Percentiles rank a stretch among this genome's conserved stretches.
Evolutionary conservation across 805 yeast genomes (phyloP).

Genomic region (Diddensiella santjacobensis): DNA sequence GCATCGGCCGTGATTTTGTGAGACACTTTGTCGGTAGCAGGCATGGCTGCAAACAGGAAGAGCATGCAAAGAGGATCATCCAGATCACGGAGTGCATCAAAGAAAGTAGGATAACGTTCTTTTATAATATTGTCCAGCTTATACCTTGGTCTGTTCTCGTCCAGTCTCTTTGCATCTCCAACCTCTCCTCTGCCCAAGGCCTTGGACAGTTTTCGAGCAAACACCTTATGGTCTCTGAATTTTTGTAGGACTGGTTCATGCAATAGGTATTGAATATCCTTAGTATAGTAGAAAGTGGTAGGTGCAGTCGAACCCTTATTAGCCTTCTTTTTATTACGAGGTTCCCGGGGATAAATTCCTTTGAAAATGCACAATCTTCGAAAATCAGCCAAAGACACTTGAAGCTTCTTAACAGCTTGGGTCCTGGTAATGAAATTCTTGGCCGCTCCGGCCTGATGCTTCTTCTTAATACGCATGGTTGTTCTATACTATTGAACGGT

Average conservation of each 20-base stretch:
- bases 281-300: slow-evolving; percentile 86
- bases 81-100: slow-evolving; percentile 86
- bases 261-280: slow-evolving; percentile 89
- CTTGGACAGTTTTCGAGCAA: slow-evolving; percentile 82
- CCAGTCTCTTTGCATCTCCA: slow-evolving; percentile 80
- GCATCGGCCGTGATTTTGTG: slow-evolving; percentile 86
- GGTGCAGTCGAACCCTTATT: slow-evolving; percentile 98
- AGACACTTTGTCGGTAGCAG: slow-evolving; percentile 81
- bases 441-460: slow-evolving; percentile 80
- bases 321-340: slow-evolving; percentile 92
- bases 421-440: slow-evolving; percentile 90
- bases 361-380: slow-evolving; percentile 91
- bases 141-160: slow-evolving; percentile 74
- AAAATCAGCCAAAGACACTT: slow-evolving; percentile 93
- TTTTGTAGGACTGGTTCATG: slow-evolving; percentile 91
- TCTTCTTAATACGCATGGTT: slow-evolving; percentile 63
- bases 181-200: slow-evolving; percentile 93
- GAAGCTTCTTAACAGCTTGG: slow-evolving; percentile 88
- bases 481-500: neutral
- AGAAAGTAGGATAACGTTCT: slow-evolving; percentile 91
- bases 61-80: slow-evolving; percentile 96
- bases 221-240: slow-evolving; percentile 93
- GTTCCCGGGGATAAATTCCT: slow-evolving; percentile 97
- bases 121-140: slow-evolving; percentile 86
- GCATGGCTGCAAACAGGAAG: slow-evolving; percentile 89